Evolutionary conservation across 306 rosid genomes (phyloP), one percentile per base, ranked within the genome.

Genomic region (Astragalus membranaceus): DNA sequence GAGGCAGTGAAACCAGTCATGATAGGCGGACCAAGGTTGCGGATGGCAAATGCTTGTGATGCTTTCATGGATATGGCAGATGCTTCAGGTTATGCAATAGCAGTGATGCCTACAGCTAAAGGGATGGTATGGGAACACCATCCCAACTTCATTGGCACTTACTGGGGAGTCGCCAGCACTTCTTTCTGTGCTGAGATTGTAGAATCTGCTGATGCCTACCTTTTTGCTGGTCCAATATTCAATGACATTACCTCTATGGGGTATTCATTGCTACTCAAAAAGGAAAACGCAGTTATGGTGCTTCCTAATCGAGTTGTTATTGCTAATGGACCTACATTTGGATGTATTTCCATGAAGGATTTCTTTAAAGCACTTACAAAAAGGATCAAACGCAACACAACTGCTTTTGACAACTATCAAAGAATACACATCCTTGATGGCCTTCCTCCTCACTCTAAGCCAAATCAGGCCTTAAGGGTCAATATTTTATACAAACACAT

Each of bases 171-270:
- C 7, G 48, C 36, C 0, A 72, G 76, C 76, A 46, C 76, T 47
- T 39, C 68, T 6, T 72, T 16, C 10, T 32, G 35, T 32, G 35
- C 35, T 3, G 35, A 32, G 35, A 32, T 32, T 32, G 35, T 32
- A 5, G 35, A 72, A 26, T 51, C 71, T 49, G 41, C 77, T 17
- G 70, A 72, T 49, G 70, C 77, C 0, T 72, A 61, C 14, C 32
- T 72, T 0, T n/a, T 72, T 48, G 77, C 69, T 20, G 79, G 79
- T 32, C 79, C 74, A 44, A 13, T 75, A 12, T 75, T 67, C 50
- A 67, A 75, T 57, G 79, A 67, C 14, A 0, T 43, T 17, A 3
- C 4, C 42, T 1, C 74, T 44, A 44, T 75, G 13, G 79, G 61
- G 0, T 0, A 20, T 43, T 39, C 74, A 1, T 15, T 39, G 0